phyloP scores from a whole-genome alignment of 208 protist species.

The Wallacemonas sp. region DNA sequence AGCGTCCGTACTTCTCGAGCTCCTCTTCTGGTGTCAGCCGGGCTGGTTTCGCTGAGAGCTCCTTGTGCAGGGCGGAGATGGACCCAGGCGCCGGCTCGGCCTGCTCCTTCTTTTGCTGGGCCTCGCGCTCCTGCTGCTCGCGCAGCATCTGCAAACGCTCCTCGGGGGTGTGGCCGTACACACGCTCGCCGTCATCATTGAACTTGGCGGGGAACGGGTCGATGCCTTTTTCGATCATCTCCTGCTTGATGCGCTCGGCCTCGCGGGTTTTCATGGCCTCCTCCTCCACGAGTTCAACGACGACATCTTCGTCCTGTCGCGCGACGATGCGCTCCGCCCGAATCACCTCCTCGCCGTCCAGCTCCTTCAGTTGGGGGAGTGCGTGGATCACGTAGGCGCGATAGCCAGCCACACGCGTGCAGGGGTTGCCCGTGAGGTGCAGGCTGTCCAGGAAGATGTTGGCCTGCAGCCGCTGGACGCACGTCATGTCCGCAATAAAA shows the following conservation, averaged over 20 bases:
- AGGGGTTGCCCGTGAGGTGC: constrained; percentile 96
- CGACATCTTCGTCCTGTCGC: constrained; percentile 74
- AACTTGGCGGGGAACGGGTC: constrained; percentile 79
- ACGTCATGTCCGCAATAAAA: constrained; percentile 92
- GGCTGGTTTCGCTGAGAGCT: constrained; percentile 43
- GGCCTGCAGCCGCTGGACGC: constrained; percentile 66
- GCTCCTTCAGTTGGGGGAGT: constrained; percentile 90
- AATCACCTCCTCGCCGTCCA: constrained; percentile 90
- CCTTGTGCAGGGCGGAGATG: constrained; percentile 64
- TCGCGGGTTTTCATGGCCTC: constrained; percentile 55
- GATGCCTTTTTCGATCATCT: constrained; percentile 69
- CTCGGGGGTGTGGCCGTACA: constrained; percentile 90
- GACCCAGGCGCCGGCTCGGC: constrained; percentile 37
- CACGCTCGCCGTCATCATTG: constrained; percentile 89
- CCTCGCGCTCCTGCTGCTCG: constrained; percentile 78
- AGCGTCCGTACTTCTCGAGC: constrained; percentile 81
- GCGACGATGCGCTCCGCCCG: constrained; percentile 87
- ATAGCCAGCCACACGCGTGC: constrained; percentile 88
- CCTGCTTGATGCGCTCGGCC: constrained; percentile 66
- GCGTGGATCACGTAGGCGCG: constrained; percentile 90
- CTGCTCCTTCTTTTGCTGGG: constrained; percentile 34
- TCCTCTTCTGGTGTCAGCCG: constrained; percentile 87
- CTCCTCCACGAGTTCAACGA: constrained; percentile 46
- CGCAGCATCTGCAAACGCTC: constrained; percentile 87
- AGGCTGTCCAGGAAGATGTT: constrained; percentile 90